Conservation (phyloP, 768 basidiomycete genomes). For the Phlebiopsis gigantea region DNA sequence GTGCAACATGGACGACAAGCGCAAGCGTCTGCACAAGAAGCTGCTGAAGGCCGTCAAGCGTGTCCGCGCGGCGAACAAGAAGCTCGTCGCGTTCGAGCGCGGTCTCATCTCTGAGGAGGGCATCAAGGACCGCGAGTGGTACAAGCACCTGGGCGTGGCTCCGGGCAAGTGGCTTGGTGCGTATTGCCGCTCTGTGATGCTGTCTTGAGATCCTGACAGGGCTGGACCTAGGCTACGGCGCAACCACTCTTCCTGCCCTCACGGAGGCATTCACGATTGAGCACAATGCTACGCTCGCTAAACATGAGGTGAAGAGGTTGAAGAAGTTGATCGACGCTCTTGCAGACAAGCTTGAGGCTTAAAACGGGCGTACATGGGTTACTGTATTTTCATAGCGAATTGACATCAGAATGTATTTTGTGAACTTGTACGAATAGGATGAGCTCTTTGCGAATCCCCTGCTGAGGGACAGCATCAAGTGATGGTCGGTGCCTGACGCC, state of each 20-base stretch:
- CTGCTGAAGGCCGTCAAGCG: conserved; percentile 56
- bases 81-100: conserved; percentile 65
- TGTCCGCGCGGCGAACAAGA: conserved; percentile 56
- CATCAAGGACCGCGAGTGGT: conserved; percentile 82
- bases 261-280: conserved; percentile 74
- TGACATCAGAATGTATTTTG: neutral
- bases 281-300: conserved; percentile 52
- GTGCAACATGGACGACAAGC: neutral
- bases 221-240: conserved; percentile 59
- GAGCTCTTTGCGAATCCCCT: neutral
- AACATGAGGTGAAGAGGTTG: conserved; percentile 57
- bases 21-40: conserved; percentile 25
- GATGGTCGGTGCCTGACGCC: neutral
- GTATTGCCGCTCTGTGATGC: conserved; percentile 16
- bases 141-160: conserved; percentile 77
- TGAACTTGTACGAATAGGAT: neutral
- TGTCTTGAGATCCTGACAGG: neutral
- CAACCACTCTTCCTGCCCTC: conserved; percentile 77
- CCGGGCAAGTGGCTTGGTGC: conserved; percentile 82
- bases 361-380: neutral
- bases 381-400: neutral
- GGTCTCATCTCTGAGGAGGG: conserved; percentile 79
- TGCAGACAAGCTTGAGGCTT: conserved; percentile 9
- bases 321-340: conserved; percentile 40
- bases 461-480: neutral